Evolutionary conservation across 1,139 yeast species (phyloP), one percentile per base, ranked within the genome.

Genomic region (Magnusiomyces tetraspermus): DNA sequence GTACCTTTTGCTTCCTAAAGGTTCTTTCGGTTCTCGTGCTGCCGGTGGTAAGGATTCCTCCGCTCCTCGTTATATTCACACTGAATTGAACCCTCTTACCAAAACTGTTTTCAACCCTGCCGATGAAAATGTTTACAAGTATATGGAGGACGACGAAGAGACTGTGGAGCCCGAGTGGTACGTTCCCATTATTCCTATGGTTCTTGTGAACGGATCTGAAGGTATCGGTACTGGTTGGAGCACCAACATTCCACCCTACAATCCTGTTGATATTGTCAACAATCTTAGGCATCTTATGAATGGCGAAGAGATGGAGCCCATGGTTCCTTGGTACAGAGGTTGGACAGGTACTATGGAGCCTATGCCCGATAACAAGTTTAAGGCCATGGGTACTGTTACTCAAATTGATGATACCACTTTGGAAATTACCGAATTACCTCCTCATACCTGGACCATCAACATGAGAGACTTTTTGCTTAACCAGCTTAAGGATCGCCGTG

Each of bases 171-270:
- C 99, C 0, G 90, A 87, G 63, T 88, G 95, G 92, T 94, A 89
- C 67, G 74, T 87, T 38, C 99, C 99, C 0, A 82, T 94, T 24
- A 63, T 94, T 50, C 99, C 99, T 3, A 87, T 89, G 89, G 67
- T 92, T 33, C 75, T 94, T 57, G 96, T 94, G 6, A 94, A 94
- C 66, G 99, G 99, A 54, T 77, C 94, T 10, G 98, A 94, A 70
- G 99, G 99, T 71, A 94, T 94, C 68, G 99, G 99, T 60, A 90
- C 98, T 50, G 99, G 98, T 61, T 94, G 98, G 97, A 87, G 96
- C 57, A 89, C 98, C 1, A 82, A 80, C 57, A 85, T 94, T 58
- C 99, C 98, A 1, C 81, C 86, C 46, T 92, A 79, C 69, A 89
- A 92, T 65, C 99, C 99, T 0, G 64, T 68, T 26, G 98, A 92